Evolutionary conservation across 495 filamentous ascomycete species (phyloP).

Genomic region (Antarctomyces pellizariae): DNA sequence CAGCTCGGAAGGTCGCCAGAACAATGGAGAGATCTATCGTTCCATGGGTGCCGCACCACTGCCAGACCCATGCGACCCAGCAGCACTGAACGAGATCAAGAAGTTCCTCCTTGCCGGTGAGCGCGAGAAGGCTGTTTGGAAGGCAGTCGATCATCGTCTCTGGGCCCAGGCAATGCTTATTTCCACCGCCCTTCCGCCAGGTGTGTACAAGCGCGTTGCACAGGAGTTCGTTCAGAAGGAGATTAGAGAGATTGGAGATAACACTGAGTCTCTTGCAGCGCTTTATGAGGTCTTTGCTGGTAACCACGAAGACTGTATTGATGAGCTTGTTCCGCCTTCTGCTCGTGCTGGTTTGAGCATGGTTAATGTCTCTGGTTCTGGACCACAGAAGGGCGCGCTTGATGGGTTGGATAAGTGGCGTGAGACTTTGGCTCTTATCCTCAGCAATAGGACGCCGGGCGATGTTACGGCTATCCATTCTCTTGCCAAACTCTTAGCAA

Average conservation of each 20-base stretch:
- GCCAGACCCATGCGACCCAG: constrained; percentile 39
- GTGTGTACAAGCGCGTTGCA: constrained; percentile 69
- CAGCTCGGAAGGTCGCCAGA: constrained; percentile 11
- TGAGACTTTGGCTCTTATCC: constrained; percentile 64
- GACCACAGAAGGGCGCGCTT: constrained; percentile 42
- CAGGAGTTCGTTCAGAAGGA: constrained; percentile 89
- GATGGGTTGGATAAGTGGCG: constrained; percentile 83
- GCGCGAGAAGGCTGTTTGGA: constrained; percentile 79
- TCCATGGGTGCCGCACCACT: constrained; percentile 10
- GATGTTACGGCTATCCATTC: constrained; percentile 56
- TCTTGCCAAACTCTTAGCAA: constrained; percentile 61
- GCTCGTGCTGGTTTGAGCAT: constrained; percentile 83
- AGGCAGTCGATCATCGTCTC: constrained; percentile 73
- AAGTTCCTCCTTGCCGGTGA: constrained; percentile 54
- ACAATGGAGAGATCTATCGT: constrained; percentile 8
- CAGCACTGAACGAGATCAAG: constrained; percentile 40
- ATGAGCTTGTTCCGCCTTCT: constrained; percentile 88
- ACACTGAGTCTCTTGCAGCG: constrained; percentile 66
- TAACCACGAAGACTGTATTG: constrained; percentile 81
- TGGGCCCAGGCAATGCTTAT: constrained; percentile 96
- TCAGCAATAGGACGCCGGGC: constrained; percentile 65
- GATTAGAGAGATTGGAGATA: constrained; percentile 51
- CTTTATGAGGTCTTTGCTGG: constrained; percentile 85
- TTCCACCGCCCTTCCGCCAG: constrained; percentile 45
- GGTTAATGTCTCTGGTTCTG: constrained; percentile 41